A percentile compares a stretch with the other conserved stretches of the same genome.
These are phyloP conservation scores for Camellia sinensis DNA, from an alignment of 148 eudicot genomes.

Conservation along the genomic window DNA sequence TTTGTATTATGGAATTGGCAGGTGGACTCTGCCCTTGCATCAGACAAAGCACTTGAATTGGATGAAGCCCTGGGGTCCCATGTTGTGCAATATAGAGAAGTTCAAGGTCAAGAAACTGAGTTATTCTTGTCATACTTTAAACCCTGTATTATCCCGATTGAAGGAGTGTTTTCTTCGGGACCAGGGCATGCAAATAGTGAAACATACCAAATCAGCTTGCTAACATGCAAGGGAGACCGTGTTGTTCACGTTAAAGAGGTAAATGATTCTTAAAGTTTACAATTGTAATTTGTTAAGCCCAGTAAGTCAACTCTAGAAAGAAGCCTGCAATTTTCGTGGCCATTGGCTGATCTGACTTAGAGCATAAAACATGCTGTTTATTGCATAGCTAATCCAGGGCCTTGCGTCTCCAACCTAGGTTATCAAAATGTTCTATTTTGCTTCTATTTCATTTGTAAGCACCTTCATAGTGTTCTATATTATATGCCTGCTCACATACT, in stretches of 20 bases:
- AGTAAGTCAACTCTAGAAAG: not conserved
- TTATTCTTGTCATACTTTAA: conserved; percentile 74
- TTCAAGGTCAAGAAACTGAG: conserved; percentile 77
- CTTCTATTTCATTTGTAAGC: not conserved
- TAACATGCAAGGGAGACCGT: conserved; percentile 63
- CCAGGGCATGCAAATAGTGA: conserved; percentile 36
- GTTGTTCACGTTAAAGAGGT: conserved; percentile 76
- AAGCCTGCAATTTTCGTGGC: not conserved
- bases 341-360: not conserved
- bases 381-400: not conserved
- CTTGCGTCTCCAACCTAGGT: not conserved
- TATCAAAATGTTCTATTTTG: conserved; percentile 3
- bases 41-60: conserved; percentile 67
- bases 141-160: conserved; percentile 73
- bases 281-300: not conserved
- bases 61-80: conserved; percentile 68
- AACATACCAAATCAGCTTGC: conserved; percentile 48
- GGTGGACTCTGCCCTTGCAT: conserved; percentile 54
- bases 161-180: conserved; percentile 58
- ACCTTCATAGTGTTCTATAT: not conserved
- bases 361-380: not conserved
- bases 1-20: conserved; percentile 16
- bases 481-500: conserved; percentile 8
- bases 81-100: conserved; percentile 74
- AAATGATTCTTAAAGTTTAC: conserved; percentile 14